phyloP scores from a whole-genome alignment of 2,329 filamentous ascomycete genomes.

The Pseudopithomyces chartarum region DNA sequence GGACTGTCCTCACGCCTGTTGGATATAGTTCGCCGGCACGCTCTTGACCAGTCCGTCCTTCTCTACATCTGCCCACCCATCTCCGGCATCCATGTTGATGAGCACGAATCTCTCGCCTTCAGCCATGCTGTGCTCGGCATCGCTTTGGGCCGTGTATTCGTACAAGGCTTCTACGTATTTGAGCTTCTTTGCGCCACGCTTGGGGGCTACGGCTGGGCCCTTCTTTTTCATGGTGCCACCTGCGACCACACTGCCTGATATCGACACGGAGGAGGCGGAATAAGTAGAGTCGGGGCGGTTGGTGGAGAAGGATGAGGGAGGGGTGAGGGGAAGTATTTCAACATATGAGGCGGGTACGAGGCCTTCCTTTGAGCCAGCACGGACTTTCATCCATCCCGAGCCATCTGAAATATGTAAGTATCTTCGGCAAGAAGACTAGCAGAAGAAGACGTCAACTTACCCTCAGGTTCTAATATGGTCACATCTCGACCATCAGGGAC shows the following conservation, averaged over 20 bases:
- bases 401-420: constrained; percentile 66
- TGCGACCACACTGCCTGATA: constrained; percentile 57
- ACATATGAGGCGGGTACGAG: constrained; percentile 88
- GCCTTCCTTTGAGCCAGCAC: constrained; percentile 75
- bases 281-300: constrained; percentile 63
- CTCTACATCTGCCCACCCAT: constrained; percentile 97
- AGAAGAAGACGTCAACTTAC: constrained; percentile 59
- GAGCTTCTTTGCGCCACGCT: constrained; percentile 88
- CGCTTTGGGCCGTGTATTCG: constrained; percentile 84
- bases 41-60: constrained; percentile 84
- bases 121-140: constrained; percentile 84
- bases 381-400: constrained; percentile 87
- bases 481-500: constrained; percentile 81
- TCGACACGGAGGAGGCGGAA: constrained; percentile 78
- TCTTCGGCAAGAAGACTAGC: constrained; percentile 18
- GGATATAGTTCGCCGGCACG: constrained; percentile 92
- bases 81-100: constrained; percentile 83
- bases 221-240: constrained; percentile 70
- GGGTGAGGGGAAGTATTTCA: constrained; percentile 62
- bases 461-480: constrained; percentile 80
- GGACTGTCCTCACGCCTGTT: constrained; percentile 68
- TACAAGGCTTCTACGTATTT: constrained; percentile 93
- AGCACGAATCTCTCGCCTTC: constrained; percentile 93
- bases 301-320: constrained; percentile 35
- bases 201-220: constrained; percentile 88